Conservation (phyloP, 2,329 filamentous ascomycete species). For the Madurella fahalii region DNA sequence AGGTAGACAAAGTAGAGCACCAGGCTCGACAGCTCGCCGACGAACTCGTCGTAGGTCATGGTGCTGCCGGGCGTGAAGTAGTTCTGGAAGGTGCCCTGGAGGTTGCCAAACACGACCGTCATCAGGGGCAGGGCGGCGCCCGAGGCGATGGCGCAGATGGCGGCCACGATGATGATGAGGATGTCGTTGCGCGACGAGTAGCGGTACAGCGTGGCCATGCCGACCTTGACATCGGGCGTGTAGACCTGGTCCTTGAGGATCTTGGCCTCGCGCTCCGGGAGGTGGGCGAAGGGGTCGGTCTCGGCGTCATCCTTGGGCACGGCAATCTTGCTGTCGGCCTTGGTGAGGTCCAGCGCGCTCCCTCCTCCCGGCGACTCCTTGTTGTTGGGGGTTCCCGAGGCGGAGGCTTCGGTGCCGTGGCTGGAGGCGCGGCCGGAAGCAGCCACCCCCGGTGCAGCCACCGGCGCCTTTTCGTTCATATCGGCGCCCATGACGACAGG, state of each 20-base stretch:
- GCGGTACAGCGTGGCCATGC: conserved; percentile 62
- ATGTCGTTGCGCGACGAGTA: conserved; percentile 65
- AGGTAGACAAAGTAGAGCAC: conserved; percentile 85
- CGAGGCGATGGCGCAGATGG: conserved; percentile 63
- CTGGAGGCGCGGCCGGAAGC: conserved; percentile 17
- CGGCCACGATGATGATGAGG: conserved; percentile 57
- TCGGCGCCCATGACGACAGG: conserved; percentile 7
- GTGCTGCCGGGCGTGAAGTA: conserved; percentile 50
- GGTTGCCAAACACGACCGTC: conserved; percentile 74
- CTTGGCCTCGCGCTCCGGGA: conserved; percentile 48
- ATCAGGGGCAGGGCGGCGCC: conserved; percentile 76
- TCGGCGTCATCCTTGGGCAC: conserved; percentile 14
- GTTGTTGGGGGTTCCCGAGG: conserved; percentile 1
- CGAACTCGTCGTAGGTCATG: conserved; percentile 53
- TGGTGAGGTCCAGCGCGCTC: conserved; percentile 16
- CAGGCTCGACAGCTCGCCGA: conserved; percentile 53
- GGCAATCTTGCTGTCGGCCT: conserved; percentile 23
- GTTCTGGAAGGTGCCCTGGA: conserved; percentile 67
- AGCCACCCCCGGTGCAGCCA: conserved; percentile 1
- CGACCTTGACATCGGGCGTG: conserved; percentile 59
- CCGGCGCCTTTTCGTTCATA: conserved; percentile 18
- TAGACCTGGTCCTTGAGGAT: conserved; percentile 67
- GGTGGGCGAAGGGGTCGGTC: conserved; percentile 24
- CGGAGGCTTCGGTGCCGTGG: conserved; percentile 14
- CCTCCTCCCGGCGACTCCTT: background rate